Conservation (phyloP, 1,284 basidiomycete species). For the Anthracocystis setariae region DNA sequence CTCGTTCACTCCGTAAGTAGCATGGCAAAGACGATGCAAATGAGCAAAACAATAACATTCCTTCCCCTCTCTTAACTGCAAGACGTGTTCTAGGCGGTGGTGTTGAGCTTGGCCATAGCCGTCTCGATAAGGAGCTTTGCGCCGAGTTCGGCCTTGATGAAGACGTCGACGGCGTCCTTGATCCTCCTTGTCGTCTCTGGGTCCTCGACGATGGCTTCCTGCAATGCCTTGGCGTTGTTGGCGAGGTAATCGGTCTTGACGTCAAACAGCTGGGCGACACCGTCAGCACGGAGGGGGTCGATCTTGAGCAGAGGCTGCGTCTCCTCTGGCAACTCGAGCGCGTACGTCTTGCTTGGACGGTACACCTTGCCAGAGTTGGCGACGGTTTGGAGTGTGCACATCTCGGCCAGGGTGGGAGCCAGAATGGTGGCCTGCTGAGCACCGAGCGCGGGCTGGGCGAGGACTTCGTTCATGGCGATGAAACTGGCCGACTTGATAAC, state of each 20-base stretch:
- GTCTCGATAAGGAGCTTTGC: conserved; percentile 31
- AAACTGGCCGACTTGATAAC: conserved; percentile 36
- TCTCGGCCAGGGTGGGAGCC: conserved; percentile 27
- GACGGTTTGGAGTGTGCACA: conserved; percentile 12
- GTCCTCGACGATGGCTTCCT: conserved; percentile 18
- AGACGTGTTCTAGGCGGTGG: background rate
- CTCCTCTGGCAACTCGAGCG: conserved; percentile 14
- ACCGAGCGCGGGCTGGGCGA: conserved; percentile 37
- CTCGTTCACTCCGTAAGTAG: too few species aligned
- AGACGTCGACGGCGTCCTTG: conserved; percentile 36
- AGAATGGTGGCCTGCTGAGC: conserved; percentile 36
- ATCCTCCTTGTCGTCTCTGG: conserved; percentile 29
- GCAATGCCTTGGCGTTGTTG: conserved; percentile 18
- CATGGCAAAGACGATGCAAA: too few species aligned
- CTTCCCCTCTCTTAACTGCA: too few species aligned
- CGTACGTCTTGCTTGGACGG: conserved; percentile 32
- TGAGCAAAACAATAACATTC: too few species aligned
- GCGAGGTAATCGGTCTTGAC: conserved; percentile 19
- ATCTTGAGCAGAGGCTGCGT: conserved; percentile 21
- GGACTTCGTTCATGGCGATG: conserved; percentile 36
- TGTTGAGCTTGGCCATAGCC: conserved; percentile 24
- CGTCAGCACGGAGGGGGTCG: conserved; percentile 31
- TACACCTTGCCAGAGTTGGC: conserved; percentile 12
- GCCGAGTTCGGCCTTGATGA: conserved; percentile 25
- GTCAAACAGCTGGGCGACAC: conserved; percentile 18